These are phyloP conservation scores for Saturnispora silvae DNA, from an alignment of 805 yeast species.

Conservation along the genomic window DNA sequence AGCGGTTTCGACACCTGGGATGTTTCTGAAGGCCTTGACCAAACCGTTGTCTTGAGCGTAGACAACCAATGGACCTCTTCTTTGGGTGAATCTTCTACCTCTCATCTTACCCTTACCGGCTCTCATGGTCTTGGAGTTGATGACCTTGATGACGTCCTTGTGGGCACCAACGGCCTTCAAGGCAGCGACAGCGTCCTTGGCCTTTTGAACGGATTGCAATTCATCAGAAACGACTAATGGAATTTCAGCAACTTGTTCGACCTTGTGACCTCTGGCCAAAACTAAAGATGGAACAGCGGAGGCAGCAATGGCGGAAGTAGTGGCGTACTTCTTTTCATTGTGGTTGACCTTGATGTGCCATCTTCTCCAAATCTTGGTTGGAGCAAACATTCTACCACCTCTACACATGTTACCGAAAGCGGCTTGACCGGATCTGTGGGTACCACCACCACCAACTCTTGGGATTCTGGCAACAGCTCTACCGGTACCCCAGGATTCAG, in stretches of 20 bases:
- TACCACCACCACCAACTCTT: constrained; percentile 99
- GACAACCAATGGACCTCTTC: constrained; percentile 99
- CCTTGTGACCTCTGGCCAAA: constrained; percentile 99
- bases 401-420: constrained; percentile 99
- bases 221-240: constrained; percentile 95
- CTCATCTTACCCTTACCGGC: constrained; percentile 99
- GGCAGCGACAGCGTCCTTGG: constrained; percentile 97
- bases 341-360: constrained; percentile 99
- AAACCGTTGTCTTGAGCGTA: constrained; percentile 97
- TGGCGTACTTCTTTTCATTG: constrained; percentile 99
- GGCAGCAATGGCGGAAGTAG: constrained; percentile 99
- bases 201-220: constrained; percentile 85
- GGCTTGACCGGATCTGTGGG: constrained; percentile 99
- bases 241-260: constrained; percentile 95
- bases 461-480: constrained; percentile 99
- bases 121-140: constrained; percentile 97
- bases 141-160: constrained; percentile 94
- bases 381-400: constrained; percentile 99
- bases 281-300: constrained; percentile 97
- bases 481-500: constrained; percentile 99
- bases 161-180: constrained; percentile 98
- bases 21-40: constrained; percentile 97
- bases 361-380: constrained; percentile 99
- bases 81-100: constrained; percentile 99
- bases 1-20: constrained; percentile 99